A percentile compares a stretch with the other conserved stretches of the same genome.
These are phyloP conservation scores for Tilletia indica DNA, from an alignment of 1,284 basidiomycete species.

Conservation along the genomic window DNA sequence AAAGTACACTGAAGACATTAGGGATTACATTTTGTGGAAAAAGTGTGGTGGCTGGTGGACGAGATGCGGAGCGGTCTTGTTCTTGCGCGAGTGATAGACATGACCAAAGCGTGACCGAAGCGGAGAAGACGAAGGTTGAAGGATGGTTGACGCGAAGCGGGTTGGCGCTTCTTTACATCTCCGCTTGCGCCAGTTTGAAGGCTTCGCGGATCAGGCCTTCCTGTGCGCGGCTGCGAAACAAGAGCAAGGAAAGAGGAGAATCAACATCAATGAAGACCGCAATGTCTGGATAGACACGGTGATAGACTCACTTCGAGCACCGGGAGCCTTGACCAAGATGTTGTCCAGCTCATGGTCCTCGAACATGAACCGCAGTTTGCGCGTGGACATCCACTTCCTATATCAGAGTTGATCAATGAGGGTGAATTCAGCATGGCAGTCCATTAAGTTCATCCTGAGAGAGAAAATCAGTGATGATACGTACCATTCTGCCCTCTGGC, in stretches of 20 bases:
- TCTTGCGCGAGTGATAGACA: too few relatives aligned
- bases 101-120: too few relatives aligned
- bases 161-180: background rate
- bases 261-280: too few relatives aligned
- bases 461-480: background rate
- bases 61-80: too few relatives aligned
- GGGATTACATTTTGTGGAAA: background rate
- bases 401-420: too few relatives aligned
- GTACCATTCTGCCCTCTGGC: conserved; percentile 59
- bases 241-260: background rate
- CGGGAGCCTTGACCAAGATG: conserved; percentile 17
- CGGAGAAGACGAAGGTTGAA: too few relatives aligned
- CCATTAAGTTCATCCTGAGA: too few relatives aligned
- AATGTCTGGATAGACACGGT: too few relatives aligned
- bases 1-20: background rate
- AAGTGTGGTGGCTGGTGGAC: too few relatives aligned
- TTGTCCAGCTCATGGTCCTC: conserved; percentile 25
- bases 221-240: background rate
- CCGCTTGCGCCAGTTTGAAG: background rate
- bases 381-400: conserved; percentile 21
- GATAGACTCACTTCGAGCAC: conserved; percentile 15
- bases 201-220: background rate
- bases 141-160: too few relatives aligned
- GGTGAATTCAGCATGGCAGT: too few relatives aligned
- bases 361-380: conserved; percentile 23